Evolutionary conservation across 352 stramenopile species (phyloP).

Genomic region (Salisapilia sapeloensis): DNA sequence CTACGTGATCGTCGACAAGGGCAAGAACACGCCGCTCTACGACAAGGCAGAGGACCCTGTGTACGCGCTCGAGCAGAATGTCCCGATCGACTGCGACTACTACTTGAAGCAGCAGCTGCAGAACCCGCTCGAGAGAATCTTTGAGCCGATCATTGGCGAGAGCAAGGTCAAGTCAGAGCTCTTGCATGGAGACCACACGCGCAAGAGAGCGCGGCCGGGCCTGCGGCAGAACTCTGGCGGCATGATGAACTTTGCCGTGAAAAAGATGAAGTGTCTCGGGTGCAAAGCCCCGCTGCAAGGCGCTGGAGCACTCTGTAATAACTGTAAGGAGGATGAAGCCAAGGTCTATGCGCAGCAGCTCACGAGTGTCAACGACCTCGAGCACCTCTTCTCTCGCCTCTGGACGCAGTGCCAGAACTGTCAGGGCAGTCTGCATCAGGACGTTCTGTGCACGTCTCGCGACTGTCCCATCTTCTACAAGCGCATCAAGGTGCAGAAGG

Average conservation of each 20-base stretch:
- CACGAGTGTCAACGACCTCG: slow-evolving; percentile 82
- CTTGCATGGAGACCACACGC: slow-evolving; percentile 94
- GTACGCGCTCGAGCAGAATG: slow-evolving; percentile 97
- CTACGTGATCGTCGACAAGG: slow-evolving; percentile 98
- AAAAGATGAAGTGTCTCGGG: slow-evolving; percentile 94
- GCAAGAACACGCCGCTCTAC: slow-evolving; percentile 91
- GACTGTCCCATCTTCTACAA: slow-evolving; percentile 99
- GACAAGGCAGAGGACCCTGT: slow-evolving; percentile 98
- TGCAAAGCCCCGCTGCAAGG: slow-evolving; percentile 91
- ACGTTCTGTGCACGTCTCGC: slow-evolving; percentile 90
- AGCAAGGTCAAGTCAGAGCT: slow-evolving; percentile 84
- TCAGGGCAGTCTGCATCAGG: slow-evolving; percentile 94
- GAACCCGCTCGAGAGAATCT: slow-evolving; percentile 96
- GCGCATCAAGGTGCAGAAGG: slow-evolving; percentile 98
- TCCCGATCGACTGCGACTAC: slow-evolving; percentile 98
- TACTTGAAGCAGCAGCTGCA: slow-evolving; percentile 98
- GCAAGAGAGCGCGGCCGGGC: slow-evolving; percentile 94
- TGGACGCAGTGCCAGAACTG: slow-evolving; percentile 98
- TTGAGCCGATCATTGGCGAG: slow-evolving; percentile 95
- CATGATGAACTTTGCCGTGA: slow-evolving; percentile 98
- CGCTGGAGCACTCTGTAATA: slow-evolving; percentile 84
- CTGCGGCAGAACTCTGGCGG: slow-evolving; percentile 90
- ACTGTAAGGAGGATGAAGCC: slow-evolving; percentile 86
- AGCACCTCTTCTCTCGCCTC: slow-evolving; percentile 89
- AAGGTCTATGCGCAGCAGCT: slow-evolving; percentile 94